Conservation (phyloP, 208 protist species). For the Leishmania mexicana region DNA sequence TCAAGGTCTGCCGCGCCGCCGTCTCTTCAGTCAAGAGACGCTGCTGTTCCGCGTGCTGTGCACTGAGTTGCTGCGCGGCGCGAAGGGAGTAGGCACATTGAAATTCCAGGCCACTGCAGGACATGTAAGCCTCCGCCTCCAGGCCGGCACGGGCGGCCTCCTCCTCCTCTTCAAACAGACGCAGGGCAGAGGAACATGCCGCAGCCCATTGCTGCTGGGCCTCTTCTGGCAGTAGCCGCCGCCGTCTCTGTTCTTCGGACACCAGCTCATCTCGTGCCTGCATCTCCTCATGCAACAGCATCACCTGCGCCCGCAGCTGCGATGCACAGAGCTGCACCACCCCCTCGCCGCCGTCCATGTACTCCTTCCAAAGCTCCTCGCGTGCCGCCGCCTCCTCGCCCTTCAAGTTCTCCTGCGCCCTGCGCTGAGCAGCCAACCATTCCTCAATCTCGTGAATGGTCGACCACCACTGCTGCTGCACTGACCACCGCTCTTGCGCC, state of each 20-base stretch:
- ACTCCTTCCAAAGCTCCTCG: conserved; percentile 30
- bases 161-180: conserved; percentile 46
- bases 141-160: conserved; percentile 43
- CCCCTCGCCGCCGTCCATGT: conserved; percentile 23
- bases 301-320: conserved; percentile 30
- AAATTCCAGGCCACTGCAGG: conserved; percentile 47
- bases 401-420: conserved; percentile 22
- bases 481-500: conserved; percentile 40
- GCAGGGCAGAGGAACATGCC: conserved; percentile 19
- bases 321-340: conserved; percentile 30
- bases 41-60: conserved; percentile 21
- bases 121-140: conserved; percentile 52
- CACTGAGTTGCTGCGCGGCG: conserved; percentile 10
- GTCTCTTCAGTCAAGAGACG: conserved; percentile 34
- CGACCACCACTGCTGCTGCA: conserved; percentile 37
- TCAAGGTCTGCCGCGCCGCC: conserved; percentile 11
- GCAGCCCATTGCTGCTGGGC: conserved; percentile 20
- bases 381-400: conserved; percentile 29
- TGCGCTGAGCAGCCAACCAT: conserved; percentile 33
- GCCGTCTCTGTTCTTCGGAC: conserved; percentile 6
- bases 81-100: conserved; percentile 27
- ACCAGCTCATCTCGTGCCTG: conserved; percentile 19
- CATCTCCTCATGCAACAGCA: conserved; percentile 26
- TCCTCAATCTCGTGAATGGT: conserved; percentile 37
- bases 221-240: conserved; percentile 13